Evolutionary conservation across 2,329 filamentous ascomycete species (phyloP), one percentile per base, ranked within the genome.

Genomic region (Beauveria sp.): DNA sequence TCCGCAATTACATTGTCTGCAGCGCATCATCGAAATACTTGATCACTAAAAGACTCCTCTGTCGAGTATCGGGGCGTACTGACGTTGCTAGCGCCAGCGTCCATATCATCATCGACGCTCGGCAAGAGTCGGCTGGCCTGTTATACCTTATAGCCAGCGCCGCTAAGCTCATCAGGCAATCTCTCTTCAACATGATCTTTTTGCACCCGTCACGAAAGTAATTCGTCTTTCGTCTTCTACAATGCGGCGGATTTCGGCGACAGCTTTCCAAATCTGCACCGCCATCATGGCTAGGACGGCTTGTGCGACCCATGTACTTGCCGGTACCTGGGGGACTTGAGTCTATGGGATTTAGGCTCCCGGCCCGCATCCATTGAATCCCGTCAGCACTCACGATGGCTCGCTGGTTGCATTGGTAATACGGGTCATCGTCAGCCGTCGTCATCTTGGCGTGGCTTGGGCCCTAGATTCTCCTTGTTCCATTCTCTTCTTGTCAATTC

Each of bases 391-490:
- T 20, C 45, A 40, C 9, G n/a, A 52, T 38, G 1, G 28, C 50
- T 52, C 50, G 38, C 50, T n/a, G 14, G 3, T n/a, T 20, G 18
- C 14, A n/a, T 52, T 38, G 14, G 14, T 16, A 38, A 16, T 52
- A 34, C 22, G 42, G 5, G 40, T 49, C 55, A 34, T 58, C 38
- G 28, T 22, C 31, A 26, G 46, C 48, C 38, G 18, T 52, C 57
- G 57, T 60, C 57, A 60, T 60, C 57, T 22, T 7, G 22, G 48
- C 45, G 57, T 60, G 57, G 57, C 57, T 60, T 43, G 48, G 49
- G 46, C 34, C 22, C 48, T 18, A 31, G 14, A 28, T 45, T 16
- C 34, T 16, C 12, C 34, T 38, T 38, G 34, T 38, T 38, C 34
- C 16, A 38, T 38, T 14, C 12, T 16, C 16, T 38, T 38, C 31